Conservation (phyloP, 768 basidiomycete genomes). For the Lactarius quietus region DNA sequence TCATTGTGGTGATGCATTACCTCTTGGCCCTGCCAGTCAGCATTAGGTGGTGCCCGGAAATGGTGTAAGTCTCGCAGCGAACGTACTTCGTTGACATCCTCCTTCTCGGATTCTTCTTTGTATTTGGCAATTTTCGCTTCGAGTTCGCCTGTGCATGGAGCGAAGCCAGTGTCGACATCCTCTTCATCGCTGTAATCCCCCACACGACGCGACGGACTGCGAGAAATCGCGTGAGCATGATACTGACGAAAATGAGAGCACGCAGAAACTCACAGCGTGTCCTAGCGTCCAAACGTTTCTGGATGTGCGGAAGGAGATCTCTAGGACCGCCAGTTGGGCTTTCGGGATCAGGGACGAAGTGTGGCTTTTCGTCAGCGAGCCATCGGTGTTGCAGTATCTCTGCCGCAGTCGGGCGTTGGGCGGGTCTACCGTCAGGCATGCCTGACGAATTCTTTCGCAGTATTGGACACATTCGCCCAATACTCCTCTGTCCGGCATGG, state of each 20-base stretch:
- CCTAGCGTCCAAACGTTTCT: slow-evolving; percentile 85
- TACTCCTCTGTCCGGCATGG: slow-evolving; percentile 55
- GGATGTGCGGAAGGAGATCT: slow-evolving; percentile 85
- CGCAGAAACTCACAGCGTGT: slow-evolving; percentile 18
- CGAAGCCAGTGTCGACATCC: slow-evolving; percentile 61
- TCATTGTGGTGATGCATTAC: slow-evolving; percentile 24
- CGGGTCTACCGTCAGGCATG: slow-evolving; percentile 87
- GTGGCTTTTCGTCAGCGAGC: slow-evolving; percentile 66
- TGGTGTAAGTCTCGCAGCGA: background rate
- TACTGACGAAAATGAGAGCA: background rate
- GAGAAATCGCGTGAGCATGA: slow-evolving; percentile 16
- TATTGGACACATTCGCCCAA: slow-evolving; percentile 79
- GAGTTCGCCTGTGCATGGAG: slow-evolving; percentile 46
- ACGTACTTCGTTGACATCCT: slow-evolving; percentile 30
- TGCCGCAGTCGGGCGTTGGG: slow-evolving; percentile 71
- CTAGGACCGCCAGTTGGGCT: slow-evolving; percentile 56
- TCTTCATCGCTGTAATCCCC: slow-evolving; percentile 80
- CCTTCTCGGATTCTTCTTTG: slow-evolving; percentile 79
- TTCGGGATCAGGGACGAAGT: slow-evolving; percentile 64
- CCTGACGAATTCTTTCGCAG: slow-evolving; percentile 80
- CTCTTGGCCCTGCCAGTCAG: slow-evolving; percentile 10
- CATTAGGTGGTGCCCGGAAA: background rate
- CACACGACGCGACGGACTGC: slow-evolving; percentile 86
- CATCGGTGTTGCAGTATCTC: slow-evolving; percentile 75
- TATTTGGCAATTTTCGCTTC: slow-evolving; percentile 58